Conservation (phyloP, 176 grass and related monocot species). For the Puccinellia tenuiflora region DNA sequence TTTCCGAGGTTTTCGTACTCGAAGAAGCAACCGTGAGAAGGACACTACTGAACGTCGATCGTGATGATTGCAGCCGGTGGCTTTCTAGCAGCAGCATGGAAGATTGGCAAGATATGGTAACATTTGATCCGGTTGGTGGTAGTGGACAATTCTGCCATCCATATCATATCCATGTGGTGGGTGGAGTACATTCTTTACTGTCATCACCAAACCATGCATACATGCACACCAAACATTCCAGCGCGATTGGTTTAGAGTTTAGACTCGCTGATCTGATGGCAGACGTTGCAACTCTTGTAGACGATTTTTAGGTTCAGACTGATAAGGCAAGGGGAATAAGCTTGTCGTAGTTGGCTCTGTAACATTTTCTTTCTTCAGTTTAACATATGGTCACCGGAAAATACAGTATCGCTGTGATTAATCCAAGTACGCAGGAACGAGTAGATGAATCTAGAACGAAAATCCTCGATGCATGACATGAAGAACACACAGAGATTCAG, state of each 20-base stretch:
- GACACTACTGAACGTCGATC: not conserved
- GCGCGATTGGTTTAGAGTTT: not conserved
- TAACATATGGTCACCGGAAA: not conserved
- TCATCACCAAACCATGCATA: not conserved
- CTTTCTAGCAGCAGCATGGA: not conserved
- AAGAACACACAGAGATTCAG: not conserved
- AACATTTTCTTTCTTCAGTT: not conserved
- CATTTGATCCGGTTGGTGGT: not conserved
- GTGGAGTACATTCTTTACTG: slow-evolving; percentile 15
- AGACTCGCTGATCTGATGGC: not conserved
- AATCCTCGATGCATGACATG: not conserved
- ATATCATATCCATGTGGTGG: slow-evolving; percentile 20
- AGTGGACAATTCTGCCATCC: not conserved
- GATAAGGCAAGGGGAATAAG: no score
- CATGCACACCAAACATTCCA: slow-evolving; percentile 14
- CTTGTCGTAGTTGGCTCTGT: not conserved
- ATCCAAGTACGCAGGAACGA: not conserved
- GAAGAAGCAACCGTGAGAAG: not conserved
- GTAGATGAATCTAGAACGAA: not conserved
- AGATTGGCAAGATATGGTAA: slow-evolving; percentile 5
- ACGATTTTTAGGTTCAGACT: no score
- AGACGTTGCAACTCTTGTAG: not conserved
- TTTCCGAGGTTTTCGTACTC: not conserved
- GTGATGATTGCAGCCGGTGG: not conserved
- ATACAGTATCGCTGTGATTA: not conserved